Percentiles rank a stretch among this genome's conserved stretches.
These are phyloP conservation scores for Colletotrichum sp. DNA, from an alignment of 2,329 filamentous ascomycete species.

Conservation along the genomic window DNA sequence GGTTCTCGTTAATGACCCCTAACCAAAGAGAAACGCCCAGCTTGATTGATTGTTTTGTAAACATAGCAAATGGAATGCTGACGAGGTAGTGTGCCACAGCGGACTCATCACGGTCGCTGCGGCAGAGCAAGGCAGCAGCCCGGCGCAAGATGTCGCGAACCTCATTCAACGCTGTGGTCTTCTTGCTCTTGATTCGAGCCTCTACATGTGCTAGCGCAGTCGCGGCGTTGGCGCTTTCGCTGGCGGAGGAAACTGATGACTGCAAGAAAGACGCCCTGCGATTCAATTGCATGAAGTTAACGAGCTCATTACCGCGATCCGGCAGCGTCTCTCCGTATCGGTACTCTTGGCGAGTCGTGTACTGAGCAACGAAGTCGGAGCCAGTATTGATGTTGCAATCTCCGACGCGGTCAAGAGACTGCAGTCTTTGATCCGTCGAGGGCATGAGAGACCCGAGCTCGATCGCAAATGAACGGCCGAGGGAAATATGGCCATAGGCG, in stretches of 20 bases:
- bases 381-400: constrained; percentile 84
- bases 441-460: constrained; percentile 92
- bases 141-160: constrained; percentile 82
- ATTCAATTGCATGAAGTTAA: constrained; percentile 63
- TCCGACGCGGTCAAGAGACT: constrained; percentile 78
- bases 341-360: constrained; percentile 96
- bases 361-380: constrained; percentile 96
- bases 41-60: constrained; percentile 95
- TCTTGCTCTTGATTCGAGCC: constrained; percentile 70
- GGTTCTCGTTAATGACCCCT: constrained; percentile 95
- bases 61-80: constrained; percentile 88
- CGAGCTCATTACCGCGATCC: constrained; percentile 70
- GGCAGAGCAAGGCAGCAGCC: constrained; percentile 86
- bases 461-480: constrained; percentile 92
- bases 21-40: constrained; percentile 96
- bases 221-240: constrained; percentile 62
- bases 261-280: constrained; percentile 58
- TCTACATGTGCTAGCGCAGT: constrained; percentile 77
- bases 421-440: constrained; percentile 82
- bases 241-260: constrained; percentile 53
- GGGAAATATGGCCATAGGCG: constrained; percentile 86
- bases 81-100: constrained; percentile 88
- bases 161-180: constrained; percentile 73
- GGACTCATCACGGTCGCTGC: constrained; percentile 75
- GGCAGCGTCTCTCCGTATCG: constrained; percentile 81